A percentile compares a stretch with the other conserved stretches of the same genome.
Evolutionary conservation across 805 yeast species (phyloP).

Genomic region (Kodamaea kaohsiungensis): DNA sequence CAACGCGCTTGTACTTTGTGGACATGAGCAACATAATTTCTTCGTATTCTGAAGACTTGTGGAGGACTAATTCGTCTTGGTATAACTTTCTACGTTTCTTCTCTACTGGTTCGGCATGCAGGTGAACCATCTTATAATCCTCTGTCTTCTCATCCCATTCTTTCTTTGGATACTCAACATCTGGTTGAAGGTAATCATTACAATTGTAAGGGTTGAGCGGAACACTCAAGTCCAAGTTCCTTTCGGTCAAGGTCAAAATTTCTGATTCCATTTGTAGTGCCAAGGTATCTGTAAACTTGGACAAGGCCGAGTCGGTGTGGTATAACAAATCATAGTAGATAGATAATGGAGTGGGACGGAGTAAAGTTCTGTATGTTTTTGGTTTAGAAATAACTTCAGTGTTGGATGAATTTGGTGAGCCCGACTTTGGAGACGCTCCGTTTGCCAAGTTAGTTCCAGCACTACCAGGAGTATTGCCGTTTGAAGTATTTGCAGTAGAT

Average conservation of each 20-base stretch:
- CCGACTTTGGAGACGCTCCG: background rate
- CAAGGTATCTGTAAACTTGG: constrained; percentile 74
- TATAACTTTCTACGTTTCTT: constrained; percentile 37
- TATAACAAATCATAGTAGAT: constrained; percentile 82
- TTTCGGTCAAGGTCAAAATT: constrained; percentile 70
- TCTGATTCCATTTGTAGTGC: constrained; percentile 88
- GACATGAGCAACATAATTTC: constrained; percentile 70
- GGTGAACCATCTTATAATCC: constrained; percentile 29
- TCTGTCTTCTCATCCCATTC: constrained; percentile 38
- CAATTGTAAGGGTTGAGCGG: constrained; percentile 66
- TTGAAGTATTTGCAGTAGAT: constrained; percentile 13
- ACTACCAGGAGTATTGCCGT: background rate
- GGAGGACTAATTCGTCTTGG: constrained; percentile 47
- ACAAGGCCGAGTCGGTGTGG: constrained; percentile 75
- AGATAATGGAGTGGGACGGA: constrained; percentile 79
- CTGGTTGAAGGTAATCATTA: constrained; percentile 51
- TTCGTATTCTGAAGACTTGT: constrained; percentile 81
- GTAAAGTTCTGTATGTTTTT: constrained; percentile 71
- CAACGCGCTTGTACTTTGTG: constrained; percentile 38
- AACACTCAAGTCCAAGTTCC: constrained; percentile 74
- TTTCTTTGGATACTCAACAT: constrained; percentile 47
- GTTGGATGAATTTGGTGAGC: background rate
- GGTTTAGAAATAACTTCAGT: constrained; percentile 45
- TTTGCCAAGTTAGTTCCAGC: constrained; percentile 3
- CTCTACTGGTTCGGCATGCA: constrained; percentile 36